Conservation (phyloP, 352 stramenopile species). For the Globisporangium abappressorium region DNA sequence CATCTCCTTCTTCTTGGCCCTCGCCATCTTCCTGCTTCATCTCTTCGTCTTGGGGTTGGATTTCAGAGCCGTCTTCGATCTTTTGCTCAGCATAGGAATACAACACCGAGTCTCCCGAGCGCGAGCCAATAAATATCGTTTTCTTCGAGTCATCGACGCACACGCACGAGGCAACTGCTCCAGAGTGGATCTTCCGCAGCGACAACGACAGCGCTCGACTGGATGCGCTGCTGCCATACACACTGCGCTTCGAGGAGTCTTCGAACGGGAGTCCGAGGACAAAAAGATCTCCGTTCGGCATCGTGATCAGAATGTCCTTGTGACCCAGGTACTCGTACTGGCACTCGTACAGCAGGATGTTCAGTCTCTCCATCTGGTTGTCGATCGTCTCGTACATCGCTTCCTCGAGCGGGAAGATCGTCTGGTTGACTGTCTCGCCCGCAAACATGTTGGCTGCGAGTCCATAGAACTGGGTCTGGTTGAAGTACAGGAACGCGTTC, state of each 20-base stretch:
- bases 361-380: slow-evolving; percentile 43
- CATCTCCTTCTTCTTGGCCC: neutral
- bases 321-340: slow-evolving; percentile 62
- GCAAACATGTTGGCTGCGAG: slow-evolving; percentile 72
- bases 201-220: slow-evolving; percentile 32
- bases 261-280: slow-evolving; percentile 63
- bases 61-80: slow-evolving; percentile 13
- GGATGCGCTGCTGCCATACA: slow-evolving; percentile 25
- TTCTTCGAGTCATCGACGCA: slow-evolving; percentile 57
- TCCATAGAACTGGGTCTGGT: slow-evolving; percentile 85
- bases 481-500: slow-evolving; percentile 86
- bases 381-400: slow-evolving; percentile 60
- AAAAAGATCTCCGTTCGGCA: slow-evolving; percentile 60
- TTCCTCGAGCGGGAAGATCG: slow-evolving; percentile 63
- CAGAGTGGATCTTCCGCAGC: slow-evolving; percentile 48
- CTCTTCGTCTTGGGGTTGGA: slow-evolving; percentile 13
- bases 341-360: slow-evolving; percentile 66
- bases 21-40: slow-evolving; percentile 17
- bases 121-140: slow-evolving; percentile 79
- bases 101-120: slow-evolving; percentile 73
- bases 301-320: slow-evolving; percentile 67
- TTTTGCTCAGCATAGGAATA: slow-evolving; percentile 54
- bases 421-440: slow-evolving; percentile 67
- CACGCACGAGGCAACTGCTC: slow-evolving; percentile 53
- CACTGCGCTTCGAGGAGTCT: slow-evolving; percentile 35